Evolutionary conservation across 257 asterid species (phyloP).

Genomic region (Solanum ossicruentum): DNA sequence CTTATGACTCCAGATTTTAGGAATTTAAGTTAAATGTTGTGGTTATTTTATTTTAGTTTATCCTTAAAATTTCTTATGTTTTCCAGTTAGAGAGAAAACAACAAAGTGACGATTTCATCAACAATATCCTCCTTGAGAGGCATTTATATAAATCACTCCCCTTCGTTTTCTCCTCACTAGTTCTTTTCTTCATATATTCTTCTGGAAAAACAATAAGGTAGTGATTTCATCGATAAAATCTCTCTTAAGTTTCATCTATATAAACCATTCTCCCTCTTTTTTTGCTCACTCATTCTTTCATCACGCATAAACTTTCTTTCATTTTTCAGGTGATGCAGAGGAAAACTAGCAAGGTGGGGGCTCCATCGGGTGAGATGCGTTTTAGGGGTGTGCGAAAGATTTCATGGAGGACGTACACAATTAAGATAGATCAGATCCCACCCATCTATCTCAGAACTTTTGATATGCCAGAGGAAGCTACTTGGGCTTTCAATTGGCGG

Average conservation of each 20-base stretch:
- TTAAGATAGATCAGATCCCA: neutral
- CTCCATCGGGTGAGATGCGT: neutral
- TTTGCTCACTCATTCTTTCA: neutral
- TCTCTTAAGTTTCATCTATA: neutral
- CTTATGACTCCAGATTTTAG: no score
- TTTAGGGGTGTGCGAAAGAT: neutral
- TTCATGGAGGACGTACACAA: neutral
- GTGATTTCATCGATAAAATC: neutral
- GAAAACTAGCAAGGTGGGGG: neutral
- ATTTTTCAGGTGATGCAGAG: neutral
- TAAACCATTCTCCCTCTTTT: neutral
- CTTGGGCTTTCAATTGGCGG: neutral
- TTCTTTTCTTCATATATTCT: neutral
- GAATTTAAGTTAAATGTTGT: no score
- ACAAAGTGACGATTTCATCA: no score
- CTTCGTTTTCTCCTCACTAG: neutral
- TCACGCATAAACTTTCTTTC: neutral
- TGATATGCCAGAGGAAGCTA: neutral
- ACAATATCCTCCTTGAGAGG: no score
- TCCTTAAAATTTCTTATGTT: no score
- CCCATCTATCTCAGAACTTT: neutral
- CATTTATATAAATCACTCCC: neutral
- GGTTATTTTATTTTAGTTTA: no score
- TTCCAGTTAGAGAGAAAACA: no score
- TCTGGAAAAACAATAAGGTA: neutral